These are phyloP conservation scores for Periconia sp. DNA, from an alignment of 2,329 filamentous ascomycete species.

Conservation along the genomic window DNA sequence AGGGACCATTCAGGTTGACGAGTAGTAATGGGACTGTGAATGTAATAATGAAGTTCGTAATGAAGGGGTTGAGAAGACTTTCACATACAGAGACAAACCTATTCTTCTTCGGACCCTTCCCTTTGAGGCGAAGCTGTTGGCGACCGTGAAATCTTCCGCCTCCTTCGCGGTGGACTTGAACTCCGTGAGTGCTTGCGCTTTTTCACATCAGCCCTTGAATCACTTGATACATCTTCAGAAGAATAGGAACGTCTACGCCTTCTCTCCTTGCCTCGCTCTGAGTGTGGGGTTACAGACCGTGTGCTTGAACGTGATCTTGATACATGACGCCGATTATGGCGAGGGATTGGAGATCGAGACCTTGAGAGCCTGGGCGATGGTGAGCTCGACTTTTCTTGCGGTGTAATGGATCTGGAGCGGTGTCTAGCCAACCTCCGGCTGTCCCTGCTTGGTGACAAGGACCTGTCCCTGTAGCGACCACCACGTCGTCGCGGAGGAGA, in stretches of 20 bases:
- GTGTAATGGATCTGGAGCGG: conserved; percentile 56
- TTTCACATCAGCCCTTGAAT: conserved; percentile 58
- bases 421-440: conserved; percentile 38
- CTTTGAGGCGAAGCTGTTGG: no score
- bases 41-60: no score
- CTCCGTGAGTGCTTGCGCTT: conserved; percentile 51
- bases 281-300: conserved; percentile 46
- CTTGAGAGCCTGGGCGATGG: conserved; percentile 55
- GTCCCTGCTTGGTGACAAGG: conserved; percentile 39
- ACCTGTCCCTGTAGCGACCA: conserved; percentile 20
- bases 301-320: conserved; percentile 44
- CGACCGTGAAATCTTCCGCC: no score
- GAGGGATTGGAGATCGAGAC: conserved; percentile 38
- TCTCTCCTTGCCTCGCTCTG: conserved; percentile 44
- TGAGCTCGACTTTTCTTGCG: conserved; percentile 60
- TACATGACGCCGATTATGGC: conserved; percentile 35
- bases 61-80: no score
- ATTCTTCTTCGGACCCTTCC: no score
- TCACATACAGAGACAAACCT: no score
- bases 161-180: no score
- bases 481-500: conserved; percentile 21
- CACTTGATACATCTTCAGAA: conserved; percentile 50
- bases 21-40: no score
- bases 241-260: conserved; percentile 54
- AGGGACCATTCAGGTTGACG: no score